These are phyloP conservation scores for Fibroporia radiculosa DNA, from an alignment of 768 basidiomycete genomes.

Conservation along the genomic window DNA sequence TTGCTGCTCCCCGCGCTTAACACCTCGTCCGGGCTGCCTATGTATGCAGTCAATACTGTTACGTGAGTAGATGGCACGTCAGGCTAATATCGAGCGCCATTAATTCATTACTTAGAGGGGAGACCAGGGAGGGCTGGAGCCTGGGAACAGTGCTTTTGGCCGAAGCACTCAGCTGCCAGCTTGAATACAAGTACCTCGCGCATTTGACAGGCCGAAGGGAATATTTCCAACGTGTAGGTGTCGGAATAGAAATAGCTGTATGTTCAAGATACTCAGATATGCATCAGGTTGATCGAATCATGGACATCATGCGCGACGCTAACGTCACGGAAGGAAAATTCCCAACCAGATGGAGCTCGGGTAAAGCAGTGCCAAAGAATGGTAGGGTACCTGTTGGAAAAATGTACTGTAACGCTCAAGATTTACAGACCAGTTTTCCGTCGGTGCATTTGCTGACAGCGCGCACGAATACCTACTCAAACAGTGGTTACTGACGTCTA, in stretches of 20 bases:
- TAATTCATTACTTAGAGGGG: constrained; percentile 30
- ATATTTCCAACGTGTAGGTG: constrained; percentile 50
- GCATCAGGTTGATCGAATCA: constrained; percentile 45
- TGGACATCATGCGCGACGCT: constrained; percentile 33
- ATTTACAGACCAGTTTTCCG: constrained; percentile 33
- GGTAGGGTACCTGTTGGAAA: constrained; percentile 6
- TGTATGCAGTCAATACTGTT: constrained; percentile 59
- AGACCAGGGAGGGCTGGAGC: constrained; percentile 28
- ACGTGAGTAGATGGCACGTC: constrained; percentile 34
- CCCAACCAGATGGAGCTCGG: constrained; percentile 16
- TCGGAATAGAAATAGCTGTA: background rate
- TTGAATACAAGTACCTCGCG: constrained; percentile 86
- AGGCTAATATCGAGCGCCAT: background rate
- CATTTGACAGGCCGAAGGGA: constrained; percentile 66
- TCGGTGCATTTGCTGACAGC: constrained; percentile 66
- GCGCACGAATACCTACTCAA: constrained; percentile 77
- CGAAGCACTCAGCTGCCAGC: constrained; percentile 74
- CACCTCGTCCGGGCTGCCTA: constrained; percentile 62
- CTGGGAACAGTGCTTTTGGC: constrained; percentile 39
- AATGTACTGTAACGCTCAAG: background rate
- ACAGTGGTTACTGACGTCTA: constrained; percentile 60
- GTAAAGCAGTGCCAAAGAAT: constrained; percentile 11
- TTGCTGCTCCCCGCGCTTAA: constrained; percentile 67
- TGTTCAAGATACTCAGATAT: too few relatives aligned
- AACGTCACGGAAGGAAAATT: constrained; percentile 13